Evolutionary conservation across 208 protist species (phyloP).

Genomic region (Crithidia mellificae): DNA sequence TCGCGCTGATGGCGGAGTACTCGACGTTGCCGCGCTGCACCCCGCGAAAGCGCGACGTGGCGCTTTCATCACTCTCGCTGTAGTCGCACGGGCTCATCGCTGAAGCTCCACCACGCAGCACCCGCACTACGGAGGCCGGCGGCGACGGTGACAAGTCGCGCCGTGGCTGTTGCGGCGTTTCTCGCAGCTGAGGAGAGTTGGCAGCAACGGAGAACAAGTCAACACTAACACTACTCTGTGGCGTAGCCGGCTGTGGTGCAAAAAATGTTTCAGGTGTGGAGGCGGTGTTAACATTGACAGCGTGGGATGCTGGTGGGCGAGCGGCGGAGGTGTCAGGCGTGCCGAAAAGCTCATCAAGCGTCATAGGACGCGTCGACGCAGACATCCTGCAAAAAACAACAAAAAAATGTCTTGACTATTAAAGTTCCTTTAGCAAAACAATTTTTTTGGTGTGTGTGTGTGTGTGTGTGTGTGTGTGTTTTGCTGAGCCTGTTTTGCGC

Average conservation of each 20-base stretch:
- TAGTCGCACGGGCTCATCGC: background rate
- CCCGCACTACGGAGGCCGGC: background rate
- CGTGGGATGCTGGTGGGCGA: background rate
- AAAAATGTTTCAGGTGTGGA: too few relatives aligned
- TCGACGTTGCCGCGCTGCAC: conserved; percentile 6
- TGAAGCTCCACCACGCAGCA: background rate
- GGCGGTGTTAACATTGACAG: too few relatives aligned
- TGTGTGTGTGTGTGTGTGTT: background rate
- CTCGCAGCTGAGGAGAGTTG: background rate
- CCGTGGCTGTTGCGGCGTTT: background rate
- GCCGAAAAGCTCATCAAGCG: conserved; percentile 17
- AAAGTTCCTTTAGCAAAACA: background rate
- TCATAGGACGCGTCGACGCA: background rate
- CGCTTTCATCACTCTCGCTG: background rate
- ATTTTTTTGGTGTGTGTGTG: background rate
- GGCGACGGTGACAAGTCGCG: background rate
- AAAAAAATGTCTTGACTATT: background rate
- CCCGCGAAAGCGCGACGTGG: background rate
- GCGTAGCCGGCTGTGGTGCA: too few relatives aligned
- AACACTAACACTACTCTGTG: too few relatives aligned
- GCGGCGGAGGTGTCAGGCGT: background rate
- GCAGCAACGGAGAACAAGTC: background rate
- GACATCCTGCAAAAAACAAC: background rate
- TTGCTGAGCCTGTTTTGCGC: background rate
- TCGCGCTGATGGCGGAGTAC: conserved; percentile 6